Conservation (phyloP, 495 filamentous ascomycete genomes). For the Aspergillus panamensis region DNA sequence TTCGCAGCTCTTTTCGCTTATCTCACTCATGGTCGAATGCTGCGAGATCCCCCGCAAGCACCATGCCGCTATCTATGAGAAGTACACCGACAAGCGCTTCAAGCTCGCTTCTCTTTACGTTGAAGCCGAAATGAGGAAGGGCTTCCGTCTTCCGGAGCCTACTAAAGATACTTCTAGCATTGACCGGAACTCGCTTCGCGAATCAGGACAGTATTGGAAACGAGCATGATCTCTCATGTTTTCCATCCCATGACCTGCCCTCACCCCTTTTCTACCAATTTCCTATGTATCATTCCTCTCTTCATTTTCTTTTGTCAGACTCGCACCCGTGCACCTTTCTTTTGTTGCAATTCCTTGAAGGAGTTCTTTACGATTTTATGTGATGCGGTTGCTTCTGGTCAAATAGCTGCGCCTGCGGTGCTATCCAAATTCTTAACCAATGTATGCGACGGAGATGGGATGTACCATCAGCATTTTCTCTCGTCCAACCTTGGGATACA, state of each 20-base stretch:
- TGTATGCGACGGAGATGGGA: background rate
- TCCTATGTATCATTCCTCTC: background rate
- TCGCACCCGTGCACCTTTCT: conserved; percentile 8
- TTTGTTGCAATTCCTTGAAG: conserved; percentile 14
- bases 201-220: conserved; percentile 18
- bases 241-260: background rate
- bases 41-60: conserved; percentile 78
- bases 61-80: conserved; percentile 83
- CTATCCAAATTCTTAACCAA: background rate
- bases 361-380: background rate
- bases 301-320: conserved; percentile 7
- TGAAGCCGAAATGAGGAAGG: conserved; percentile 63
- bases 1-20: conserved; percentile 71
- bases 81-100: conserved; percentile 80
- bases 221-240: conserved; percentile 12
- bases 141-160: conserved; percentile 38
- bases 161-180: conserved; percentile 16
- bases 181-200: conserved; percentile 2
- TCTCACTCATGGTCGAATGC: conserved; percentile 77
- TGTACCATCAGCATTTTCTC: background rate
- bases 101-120: conserved; percentile 79
- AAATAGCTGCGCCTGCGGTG: too few relatives aligned
- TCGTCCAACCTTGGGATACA: background rate
- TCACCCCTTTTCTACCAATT: background rate
- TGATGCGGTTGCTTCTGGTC: background rate